phyloP scores from a whole-genome alignment of 2,329 filamentous ascomycete species.

The Ceratocystis harringtonii region DNA sequence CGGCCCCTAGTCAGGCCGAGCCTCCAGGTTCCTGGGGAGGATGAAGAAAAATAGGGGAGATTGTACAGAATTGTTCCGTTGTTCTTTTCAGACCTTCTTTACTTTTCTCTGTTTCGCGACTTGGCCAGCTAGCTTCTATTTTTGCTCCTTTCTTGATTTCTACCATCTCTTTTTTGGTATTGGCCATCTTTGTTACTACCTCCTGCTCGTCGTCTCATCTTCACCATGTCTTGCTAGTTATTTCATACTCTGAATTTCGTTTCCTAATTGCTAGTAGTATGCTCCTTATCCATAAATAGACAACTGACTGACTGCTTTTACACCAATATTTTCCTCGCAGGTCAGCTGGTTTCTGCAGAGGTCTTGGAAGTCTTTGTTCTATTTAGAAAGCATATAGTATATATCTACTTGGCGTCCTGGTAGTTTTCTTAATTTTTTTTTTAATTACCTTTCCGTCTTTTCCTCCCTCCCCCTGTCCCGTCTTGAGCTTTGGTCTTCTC shows the following conservation, averaged over 20 bases:
- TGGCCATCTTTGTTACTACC: neutral
- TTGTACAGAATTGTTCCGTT: neutral
- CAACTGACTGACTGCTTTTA: neutral
- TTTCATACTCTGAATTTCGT: neutral
- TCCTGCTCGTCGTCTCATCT: neutral
- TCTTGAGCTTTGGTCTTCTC: constrained; percentile 17
- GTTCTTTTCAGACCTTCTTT: constrained; percentile 5
- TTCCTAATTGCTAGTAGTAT: neutral
- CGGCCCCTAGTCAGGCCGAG: neutral
- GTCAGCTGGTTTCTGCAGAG: constrained; percentile 76
- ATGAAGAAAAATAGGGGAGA: constrained; percentile 3
- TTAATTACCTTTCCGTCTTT: constrained; percentile 12
- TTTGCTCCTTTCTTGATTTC: neutral
- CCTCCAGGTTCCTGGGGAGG: neutral
- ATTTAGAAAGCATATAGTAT: neutral
- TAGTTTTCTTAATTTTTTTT: neutral
- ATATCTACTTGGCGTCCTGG: neutral
- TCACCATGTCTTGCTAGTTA: neutral
- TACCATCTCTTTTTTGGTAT: neutral
- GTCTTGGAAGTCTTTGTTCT: constrained; percentile 20
- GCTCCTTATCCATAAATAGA: neutral
- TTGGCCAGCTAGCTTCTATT: constrained; percentile 5
- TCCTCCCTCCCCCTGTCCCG: constrained; percentile 12
- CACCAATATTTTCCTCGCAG: constrained; percentile 37
- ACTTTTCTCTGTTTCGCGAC: constrained; percentile 3